phyloP scores from a whole-genome alignment of 805 yeast species.

The Metschnikowia kunwiensis region DNA sequence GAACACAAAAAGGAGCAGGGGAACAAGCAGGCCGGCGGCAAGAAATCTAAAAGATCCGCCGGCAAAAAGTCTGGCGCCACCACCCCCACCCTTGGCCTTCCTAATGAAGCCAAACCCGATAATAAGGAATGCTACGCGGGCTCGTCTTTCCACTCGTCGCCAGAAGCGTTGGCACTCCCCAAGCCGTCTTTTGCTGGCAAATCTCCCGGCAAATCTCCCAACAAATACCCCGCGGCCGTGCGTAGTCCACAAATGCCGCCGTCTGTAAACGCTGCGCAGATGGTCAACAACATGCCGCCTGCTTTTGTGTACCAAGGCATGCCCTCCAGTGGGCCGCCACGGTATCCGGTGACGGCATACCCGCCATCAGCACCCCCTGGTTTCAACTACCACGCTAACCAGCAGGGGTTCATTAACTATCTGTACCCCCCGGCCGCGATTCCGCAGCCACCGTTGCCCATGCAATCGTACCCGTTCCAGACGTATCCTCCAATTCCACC shows the following conservation, averaged over 20 bases:
- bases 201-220: slow-evolving; percentile 19
- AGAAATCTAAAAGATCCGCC: slow-evolving; percentile 6
- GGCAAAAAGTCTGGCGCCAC: slow-evolving; percentile 5
- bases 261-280: neutral
- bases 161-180: slow-evolving; percentile 54
- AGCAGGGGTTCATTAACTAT: slow-evolving; percentile 33
- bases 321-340: slow-evolving; percentile 23
- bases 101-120: slow-evolving; percentile 1
- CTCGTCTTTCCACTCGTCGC: slow-evolving; percentile 54
- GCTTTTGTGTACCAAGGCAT: slow-evolving; percentile 20
- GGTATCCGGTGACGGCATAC: slow-evolving; percentile 35
- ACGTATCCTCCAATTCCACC: slow-evolving; percentile 15
- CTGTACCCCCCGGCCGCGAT: slow-evolving; percentile 23
- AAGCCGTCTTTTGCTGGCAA: slow-evolving; percentile 47
- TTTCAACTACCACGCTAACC: slow-evolving; percentile 29
- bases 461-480: slow-evolving; percentile 17
- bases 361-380: slow-evolving; percentile 27
- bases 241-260: too few species aligned
- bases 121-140: slow-evolving; percentile 47
- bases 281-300: slow-evolving; percentile 13
- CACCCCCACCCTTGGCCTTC: neutral
- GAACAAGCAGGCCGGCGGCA: slow-evolving; percentile 2
- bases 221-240: neutral
- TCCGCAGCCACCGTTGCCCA: slow-evolving; percentile 17
- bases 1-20: slow-evolving; percentile 7